These are phyloP conservation scores for Auxenochlorella pyrenoidosa DNA, from an alignment of 139 green algal genomes.

Conservation along the genomic window DNA sequence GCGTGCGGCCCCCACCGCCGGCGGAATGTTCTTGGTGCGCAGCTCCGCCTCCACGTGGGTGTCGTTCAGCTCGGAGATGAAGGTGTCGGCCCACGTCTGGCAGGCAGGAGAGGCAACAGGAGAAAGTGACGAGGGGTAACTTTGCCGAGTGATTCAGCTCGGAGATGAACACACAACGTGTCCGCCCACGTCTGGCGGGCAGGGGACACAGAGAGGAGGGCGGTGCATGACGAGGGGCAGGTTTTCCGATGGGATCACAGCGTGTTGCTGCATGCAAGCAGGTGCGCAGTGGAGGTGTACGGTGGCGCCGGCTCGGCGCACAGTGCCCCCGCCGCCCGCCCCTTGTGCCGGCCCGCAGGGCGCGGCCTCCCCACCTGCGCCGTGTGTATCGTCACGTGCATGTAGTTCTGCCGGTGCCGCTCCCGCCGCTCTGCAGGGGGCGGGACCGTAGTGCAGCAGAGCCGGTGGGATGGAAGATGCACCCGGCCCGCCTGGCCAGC, in stretches of 20 bases:
- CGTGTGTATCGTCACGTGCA: slow-evolving; percentile 93
- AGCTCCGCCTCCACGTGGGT: slow-evolving; percentile 98
- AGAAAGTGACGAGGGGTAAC: neutral
- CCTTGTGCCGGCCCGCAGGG: neutral
- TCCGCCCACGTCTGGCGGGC: no score
- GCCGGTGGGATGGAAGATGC: no score
- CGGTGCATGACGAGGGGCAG: no score
- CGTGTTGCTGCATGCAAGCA: no score
- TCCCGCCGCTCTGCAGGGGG: slow-evolving; percentile 80
- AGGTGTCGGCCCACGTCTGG: slow-evolving; percentile 97
- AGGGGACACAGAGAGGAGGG: no score
- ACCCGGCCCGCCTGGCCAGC: no score
- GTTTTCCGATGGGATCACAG: no score
- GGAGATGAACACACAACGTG: no score
- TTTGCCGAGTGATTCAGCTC: no score
- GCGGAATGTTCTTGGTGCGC: slow-evolving; percentile 85
- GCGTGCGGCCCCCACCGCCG: slow-evolving; percentile 37
- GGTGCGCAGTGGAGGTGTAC: neutral
- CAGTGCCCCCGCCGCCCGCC: neutral
- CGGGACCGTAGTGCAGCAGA: no score
- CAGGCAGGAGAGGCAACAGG: neutral
- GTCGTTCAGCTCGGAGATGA: slow-evolving; percentile 98
- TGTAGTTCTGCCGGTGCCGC: slow-evolving; percentile 95
- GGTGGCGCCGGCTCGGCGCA: neutral
- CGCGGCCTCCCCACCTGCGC: slow-evolving; percentile 59